Base-by-base conservation (phyloP, 2,329 filamentous ascomycete genomes). In the Botryosphaeria dothidea region DNA sequence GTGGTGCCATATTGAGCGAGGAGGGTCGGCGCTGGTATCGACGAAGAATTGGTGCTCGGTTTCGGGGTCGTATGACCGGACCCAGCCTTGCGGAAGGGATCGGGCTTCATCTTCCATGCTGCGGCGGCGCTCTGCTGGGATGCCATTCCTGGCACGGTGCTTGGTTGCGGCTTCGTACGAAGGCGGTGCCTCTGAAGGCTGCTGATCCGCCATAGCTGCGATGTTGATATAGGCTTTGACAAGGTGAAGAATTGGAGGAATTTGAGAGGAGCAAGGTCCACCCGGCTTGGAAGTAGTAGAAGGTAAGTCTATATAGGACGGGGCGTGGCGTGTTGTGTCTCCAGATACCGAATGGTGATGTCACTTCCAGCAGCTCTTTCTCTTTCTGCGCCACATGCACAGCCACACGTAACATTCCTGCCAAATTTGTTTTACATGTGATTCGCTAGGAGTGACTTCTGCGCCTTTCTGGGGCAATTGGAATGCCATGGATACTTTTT, bases 1-100 rank as follows among this genome's bases (percentile, higher is more conserved):
- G 70, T 88, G 86, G 49, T 82, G 80, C 86, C 86, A 88, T 68
- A 86, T 87, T 65, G 82, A 83, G 52, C 84, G 81, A 0, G 85
- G 85, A 0, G 86, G 86, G 13, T 82, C 74, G 29, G 78, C 73
- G 31, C 70, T 81, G 1, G 85, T 88, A 74, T 88, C 84, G 70
- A 88, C 86, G 74, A 86, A 88, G 81, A 87, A 89, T 69, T 88
- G 86, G 70, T 88, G 86, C 19, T 82, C 72, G 13, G 78, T 79
- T 60, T 82, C 70, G 0, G 80, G 71, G 70, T 89, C 86, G 72
- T 82, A 88, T 66, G 82, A 80, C 3, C 86, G 78, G 1, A 87
- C 75, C 86, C 86, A 88, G 46, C 85, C 85, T 15, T 73, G 65
- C 0, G 86, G 86, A 0, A 88, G 78, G 1, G 81, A 78, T 4